Base-by-base conservation (phyloP, 2,329 filamentous ascomycete species). In the Penicillium capsulatum region DNA sequence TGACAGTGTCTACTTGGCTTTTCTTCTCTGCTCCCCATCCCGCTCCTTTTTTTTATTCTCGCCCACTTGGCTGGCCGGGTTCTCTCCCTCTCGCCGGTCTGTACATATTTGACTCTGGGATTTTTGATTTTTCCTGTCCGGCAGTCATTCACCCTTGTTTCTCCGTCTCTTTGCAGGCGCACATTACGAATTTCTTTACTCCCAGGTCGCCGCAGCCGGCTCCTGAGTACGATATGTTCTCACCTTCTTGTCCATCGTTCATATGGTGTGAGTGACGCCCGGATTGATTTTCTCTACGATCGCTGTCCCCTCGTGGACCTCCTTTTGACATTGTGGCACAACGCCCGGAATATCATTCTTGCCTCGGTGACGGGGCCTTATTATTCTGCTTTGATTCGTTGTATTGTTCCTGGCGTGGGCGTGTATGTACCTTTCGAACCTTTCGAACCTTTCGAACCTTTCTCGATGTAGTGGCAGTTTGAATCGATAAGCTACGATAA, bases 171-270 rank as follows among this genome's bases (percentile, higher is more conserved):
- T 40, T 38, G 32, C 42, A 24, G 46, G 48, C 42, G 40, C 41
- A 34, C 34, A 42, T 63, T 57, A 63, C 59, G 59, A 63, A 60
- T 60, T 47, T 62, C 53, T 61, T 61, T 62, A 46, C 31, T 51
- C 41, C 51, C 55, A 50, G 48, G 46, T 47, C 51, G 48, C 55
- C 41, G 30, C 51, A 48, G 36, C 44, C 44, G 54, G 51, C 48
- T 45, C 58, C 53, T 56, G 60, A 57, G 58, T 58, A 58, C 50
- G 55, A 62, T 49, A 47, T 54, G 55, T 47, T 55, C 38, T 51
- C 44, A 37, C 41, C 39, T 61, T 61, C 53, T 54, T 56, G 56
- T 59, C 59, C 45, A 55, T 64, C 60, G 28, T 61, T 64, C 35
- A 58, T 55, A 54, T 54, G 46, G 58, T 58, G 50, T 52, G 43